A percentile compares a stretch with the other conserved stretches of the same genome.
Evolutionary conservation across 1,139 yeast genomes (phyloP).

Genomic region (Suhomyces bribrorum): DNA sequence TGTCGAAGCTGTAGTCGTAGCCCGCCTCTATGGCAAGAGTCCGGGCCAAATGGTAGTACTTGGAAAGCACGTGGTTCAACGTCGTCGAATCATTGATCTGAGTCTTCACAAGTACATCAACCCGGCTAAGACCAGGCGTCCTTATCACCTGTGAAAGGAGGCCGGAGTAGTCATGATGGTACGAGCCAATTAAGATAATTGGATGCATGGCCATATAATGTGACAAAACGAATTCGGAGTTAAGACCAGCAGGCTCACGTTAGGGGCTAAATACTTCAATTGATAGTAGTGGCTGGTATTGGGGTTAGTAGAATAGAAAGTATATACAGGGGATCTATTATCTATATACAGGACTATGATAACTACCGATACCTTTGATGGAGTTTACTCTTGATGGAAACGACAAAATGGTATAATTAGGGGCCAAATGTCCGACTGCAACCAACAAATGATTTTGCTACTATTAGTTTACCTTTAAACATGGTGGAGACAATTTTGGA

Average conservation of each 20-base stretch:
- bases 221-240: too few relatives aligned
- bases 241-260: too few relatives aligned
- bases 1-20: conserved; percentile 30
- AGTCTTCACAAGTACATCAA: conserved; percentile 29
- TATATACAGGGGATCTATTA: neutral
- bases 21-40: conserved; percentile 21
- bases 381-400: too few relatives aligned
- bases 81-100: conserved; percentile 21
- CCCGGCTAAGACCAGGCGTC: conserved; percentile 9
- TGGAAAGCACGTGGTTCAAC: conserved; percentile 30
- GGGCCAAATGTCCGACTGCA: too few relatives aligned
- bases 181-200: conserved; percentile 25
- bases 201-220: conserved; percentile 17
- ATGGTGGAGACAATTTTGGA: too few relatives aligned
- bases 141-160: conserved; percentile 23
- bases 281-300: too few relatives aligned
- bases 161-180: conserved; percentile 23
- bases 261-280: too few relatives aligned
- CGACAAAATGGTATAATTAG: too few relatives aligned
- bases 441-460: too few relatives aligned
- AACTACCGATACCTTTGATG: neutral
- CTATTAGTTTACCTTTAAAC: too few relatives aligned
- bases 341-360: neutral
- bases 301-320: too few relatives aligned
- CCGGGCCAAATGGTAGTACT: conserved; percentile 30